These are phyloP conservation scores for Teratosphaeria viscida DNA, from an alignment of 2,329 filamentous ascomycete genomes.

Conservation along the genomic window DNA sequence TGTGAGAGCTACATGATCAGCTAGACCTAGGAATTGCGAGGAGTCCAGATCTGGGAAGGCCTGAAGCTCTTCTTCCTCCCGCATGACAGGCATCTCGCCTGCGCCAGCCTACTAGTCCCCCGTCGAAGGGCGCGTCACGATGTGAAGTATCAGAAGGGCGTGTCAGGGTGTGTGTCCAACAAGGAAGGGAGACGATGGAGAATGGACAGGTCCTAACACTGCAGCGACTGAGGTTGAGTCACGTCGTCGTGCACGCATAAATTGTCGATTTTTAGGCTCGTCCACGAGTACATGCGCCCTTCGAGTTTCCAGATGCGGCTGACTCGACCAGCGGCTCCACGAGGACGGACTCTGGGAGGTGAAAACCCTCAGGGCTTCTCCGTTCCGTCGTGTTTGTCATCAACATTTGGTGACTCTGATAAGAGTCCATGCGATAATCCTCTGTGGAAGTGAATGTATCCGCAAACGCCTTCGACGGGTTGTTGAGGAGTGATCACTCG, in stretches of 20 bases:
- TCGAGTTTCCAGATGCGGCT: neutral
- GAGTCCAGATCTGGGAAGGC: constrained; percentile 3
- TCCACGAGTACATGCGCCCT: neutral
- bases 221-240: neutral
- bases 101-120: neutral
- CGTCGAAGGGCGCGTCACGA: constrained; percentile 10
- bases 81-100: constrained; percentile 7
- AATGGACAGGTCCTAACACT: neutral
- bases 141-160: constrained; percentile 5
- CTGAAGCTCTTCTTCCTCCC: constrained; percentile 5
- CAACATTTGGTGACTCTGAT: neutral
- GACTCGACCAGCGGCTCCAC: neutral
- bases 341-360: neutral
- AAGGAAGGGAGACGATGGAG: neutral
- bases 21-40: constrained; percentile 3
- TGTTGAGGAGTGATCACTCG: too few species aligned
- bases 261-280: neutral
- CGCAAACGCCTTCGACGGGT: neutral
- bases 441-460: neutral
- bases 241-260: neutral
- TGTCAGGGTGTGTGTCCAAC: neutral
- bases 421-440: neutral
- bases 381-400: neutral
- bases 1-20: neutral
- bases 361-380: neutral